Evolutionary conservation across 2,329 filamentous ascomycete species (phyloP), one percentile per base, ranked within the genome.

Genomic region (Alternaria burnsii): DNA sequence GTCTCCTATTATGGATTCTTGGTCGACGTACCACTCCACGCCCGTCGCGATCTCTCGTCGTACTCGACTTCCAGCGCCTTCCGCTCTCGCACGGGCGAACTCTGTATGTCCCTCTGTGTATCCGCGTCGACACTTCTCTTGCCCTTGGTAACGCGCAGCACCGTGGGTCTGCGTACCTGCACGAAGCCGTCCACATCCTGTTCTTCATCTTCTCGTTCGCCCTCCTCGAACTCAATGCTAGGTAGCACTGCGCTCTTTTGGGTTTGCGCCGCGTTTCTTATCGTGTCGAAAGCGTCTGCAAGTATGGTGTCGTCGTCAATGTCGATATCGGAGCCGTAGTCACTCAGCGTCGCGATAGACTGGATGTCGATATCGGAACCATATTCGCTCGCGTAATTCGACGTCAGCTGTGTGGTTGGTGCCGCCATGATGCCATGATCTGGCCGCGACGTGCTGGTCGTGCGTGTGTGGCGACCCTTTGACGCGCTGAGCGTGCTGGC

Each of bases 271-370:
- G 48, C 47, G 28, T 50, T 46, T 28, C 26, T 20, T 32, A 64
- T 59, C 9, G 61, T 62, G 50, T 67, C 63, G 18, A 69, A 59
- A 16, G 58, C 59, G 46, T 51, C 59, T 41, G 67, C 66, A 20
- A 71, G 61, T 38, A 65, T 77, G 47, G 82, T 81, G 63, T 87
- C 83, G 77, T 88, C 86, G 70, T 89, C 86, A 65, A 88, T 83
- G 11, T 82, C 80, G 66, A 89, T 85, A 59, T 90, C 88, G 3
- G 86, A 88, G 61, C 87, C 88, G 83, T 90, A 91, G 68, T 90
- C 87, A 75, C 86, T 88, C 60, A 62, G 55, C n/a, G 68, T 56
- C 38, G 63, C 40, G 30, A 67, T 26, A 22, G 66, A 69, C 64
- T 86, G 84, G 3, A 82, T 76, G 8, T 85, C 83, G 66, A 89